A percentile compares a stretch with the other conserved stretches of the same genome.
phyloP scores from a whole-genome alignment of 2,329 filamentous ascomycete species.

The Nemania bipapillata region DNA sequence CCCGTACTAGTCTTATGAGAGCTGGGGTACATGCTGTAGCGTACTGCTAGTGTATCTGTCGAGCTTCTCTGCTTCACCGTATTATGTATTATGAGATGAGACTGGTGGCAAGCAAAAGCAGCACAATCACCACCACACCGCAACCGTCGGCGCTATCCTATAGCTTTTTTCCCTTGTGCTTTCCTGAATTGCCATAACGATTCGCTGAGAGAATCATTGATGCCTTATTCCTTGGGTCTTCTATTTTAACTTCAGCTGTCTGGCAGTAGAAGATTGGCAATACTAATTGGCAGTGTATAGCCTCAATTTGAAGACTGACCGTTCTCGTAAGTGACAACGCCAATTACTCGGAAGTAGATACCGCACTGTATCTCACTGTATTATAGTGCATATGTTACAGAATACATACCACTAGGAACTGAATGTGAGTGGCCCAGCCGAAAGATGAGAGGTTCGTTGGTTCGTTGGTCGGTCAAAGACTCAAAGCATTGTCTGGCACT shows the following conservation, averaged over 20 bases:
- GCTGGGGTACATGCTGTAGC: conserved; percentile 22
- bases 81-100: conserved; percentile 9
- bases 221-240: too few relatives aligned
- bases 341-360: too few relatives aligned
- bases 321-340: conserved; percentile 21
- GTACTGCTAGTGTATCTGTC: neutral
- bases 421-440: conserved; percentile 20
- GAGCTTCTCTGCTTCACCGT: conserved; percentile 31
- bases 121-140: conserved; percentile 10
- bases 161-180: neutral
- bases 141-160: neutral
- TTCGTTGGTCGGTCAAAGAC: conserved; percentile 14
- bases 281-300: neutral
- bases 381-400: neutral
- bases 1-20: conserved; percentile 19
- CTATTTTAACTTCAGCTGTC: too few relatives aligned
- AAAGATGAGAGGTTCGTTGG: conserved; percentile 24
- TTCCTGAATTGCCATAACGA: too few relatives aligned
- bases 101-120: conserved; percentile 6
- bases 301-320: neutral
- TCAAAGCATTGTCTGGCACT: conserved; percentile 13
- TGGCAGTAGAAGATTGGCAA: neutral
- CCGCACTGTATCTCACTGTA: too few relatives aligned
- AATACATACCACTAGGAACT: conserved; percentile 4
- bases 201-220: too few relatives aligned